Evolutionary conservation across 768 basidiomycete species (phyloP).

Genomic region (Podaxis carcinomalis): DNA sequence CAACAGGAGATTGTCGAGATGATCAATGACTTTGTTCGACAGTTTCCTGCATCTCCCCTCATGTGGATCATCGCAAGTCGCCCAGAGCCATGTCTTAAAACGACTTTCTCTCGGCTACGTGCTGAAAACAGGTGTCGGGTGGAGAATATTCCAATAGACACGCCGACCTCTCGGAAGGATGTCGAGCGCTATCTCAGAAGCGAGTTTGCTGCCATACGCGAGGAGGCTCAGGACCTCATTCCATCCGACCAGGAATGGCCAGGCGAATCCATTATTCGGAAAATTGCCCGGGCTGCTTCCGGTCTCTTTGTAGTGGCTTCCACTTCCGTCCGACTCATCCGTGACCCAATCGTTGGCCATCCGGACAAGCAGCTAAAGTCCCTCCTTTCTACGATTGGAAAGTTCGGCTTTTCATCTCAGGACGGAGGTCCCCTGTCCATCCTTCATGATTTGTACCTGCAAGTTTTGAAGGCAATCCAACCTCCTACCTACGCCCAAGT

Average conservation of each 20-base stretch:
- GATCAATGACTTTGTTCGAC: background rate
- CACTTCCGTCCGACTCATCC: background rate
- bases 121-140: background rate
- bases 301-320: conserved; percentile 6
- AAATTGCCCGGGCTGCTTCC: background rate
- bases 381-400: background rate
- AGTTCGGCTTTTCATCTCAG: background rate
- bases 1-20: conserved; percentile 1
- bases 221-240: background rate
- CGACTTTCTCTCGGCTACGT: background rate
- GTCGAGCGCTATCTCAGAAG: conserved; percentile 5
- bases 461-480: background rate
- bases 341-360: background rate
- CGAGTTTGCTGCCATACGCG: background rate
- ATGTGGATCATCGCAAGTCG: conserved; percentile 9
- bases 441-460: background rate
- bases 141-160: background rate
- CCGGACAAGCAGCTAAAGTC: background rate
- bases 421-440: background rate
- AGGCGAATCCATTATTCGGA: background rate
- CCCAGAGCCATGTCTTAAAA: background rate
- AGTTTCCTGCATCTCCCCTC: background rate
- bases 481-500: background rate
- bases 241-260: background rate
- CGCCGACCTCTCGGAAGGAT: background rate